Conservation (phyloP, 75 land plant genomes). For the Picea sitchensis region DNA sequence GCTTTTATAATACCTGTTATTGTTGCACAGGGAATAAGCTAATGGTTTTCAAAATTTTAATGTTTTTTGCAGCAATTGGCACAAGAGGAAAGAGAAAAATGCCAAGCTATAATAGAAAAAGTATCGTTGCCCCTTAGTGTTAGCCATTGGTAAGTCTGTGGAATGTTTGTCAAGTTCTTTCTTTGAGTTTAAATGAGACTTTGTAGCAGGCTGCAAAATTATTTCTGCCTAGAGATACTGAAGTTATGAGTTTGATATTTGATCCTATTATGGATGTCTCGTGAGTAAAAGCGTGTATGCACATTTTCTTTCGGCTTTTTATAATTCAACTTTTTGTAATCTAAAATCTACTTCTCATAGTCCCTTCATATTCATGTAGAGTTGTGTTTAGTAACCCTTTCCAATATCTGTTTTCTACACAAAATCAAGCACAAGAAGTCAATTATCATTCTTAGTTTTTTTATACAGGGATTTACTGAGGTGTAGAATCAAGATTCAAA, state of each 20-base stretch:
- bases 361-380: no score
- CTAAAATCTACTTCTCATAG: no score
- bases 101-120: conserved; percentile 53
- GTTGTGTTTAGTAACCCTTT: no score
- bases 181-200: not conserved
- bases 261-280: not conserved
- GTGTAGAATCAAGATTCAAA: no score
- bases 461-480: no score
- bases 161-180: not conserved
- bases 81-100: conserved; percentile 61
- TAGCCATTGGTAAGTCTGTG: conserved; percentile 55
- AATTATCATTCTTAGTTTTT: no score
- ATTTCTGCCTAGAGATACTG: not conserved
- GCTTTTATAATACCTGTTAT: not conserved
- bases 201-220: no score
- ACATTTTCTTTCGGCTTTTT: no score
- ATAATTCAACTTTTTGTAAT: no score
- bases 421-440: no score
- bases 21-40: not conserved
- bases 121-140: conserved; percentile 56
- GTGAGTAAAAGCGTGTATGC: not conserved
- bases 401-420: no score
- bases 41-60: not conserved
- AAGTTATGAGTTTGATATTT: not conserved
- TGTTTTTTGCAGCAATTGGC: conserved; percentile 46